Evolutionary conservation across 2,329 filamentous ascomycete genomes (phyloP).

Genomic region (Didymella pinodella): DNA sequence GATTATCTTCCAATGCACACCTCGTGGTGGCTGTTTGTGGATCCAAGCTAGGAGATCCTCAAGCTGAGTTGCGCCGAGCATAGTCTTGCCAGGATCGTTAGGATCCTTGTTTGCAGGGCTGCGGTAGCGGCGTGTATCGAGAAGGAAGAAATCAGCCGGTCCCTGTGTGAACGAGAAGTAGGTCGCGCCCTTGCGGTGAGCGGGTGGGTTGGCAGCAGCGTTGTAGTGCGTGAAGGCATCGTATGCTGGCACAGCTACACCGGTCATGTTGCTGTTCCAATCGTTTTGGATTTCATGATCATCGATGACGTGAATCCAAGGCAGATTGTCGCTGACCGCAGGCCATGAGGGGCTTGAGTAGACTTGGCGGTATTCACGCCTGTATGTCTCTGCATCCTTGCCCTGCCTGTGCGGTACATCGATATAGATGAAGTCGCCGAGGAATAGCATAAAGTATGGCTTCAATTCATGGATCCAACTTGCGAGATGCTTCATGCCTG

Average conservation of each 20-base stretch:
- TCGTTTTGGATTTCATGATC: constrained; percentile 98
- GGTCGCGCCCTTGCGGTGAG: constrained; percentile 69
- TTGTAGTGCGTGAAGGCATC: constrained; percentile 92
- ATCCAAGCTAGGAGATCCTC: constrained; percentile 82
- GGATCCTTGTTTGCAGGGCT: constrained; percentile 70
- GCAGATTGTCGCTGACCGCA: constrained; percentile 76
- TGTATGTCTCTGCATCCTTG: constrained; percentile 75
- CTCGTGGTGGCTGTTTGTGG: constrained; percentile 71
- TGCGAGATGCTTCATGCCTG: constrained; percentile 79
- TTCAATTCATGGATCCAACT: constrained; percentile 74
- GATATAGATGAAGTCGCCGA: constrained; percentile 89
- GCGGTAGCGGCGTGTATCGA: constrained; percentile 89
- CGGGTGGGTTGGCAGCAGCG: constrained; percentile 80
- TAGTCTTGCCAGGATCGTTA: constrained; percentile 75
- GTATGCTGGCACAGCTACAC: constrained; percentile 78
- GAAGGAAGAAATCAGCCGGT: constrained; percentile 91
- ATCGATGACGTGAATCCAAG: constrained; percentile 96
- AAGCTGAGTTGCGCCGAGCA: constrained; percentile 83
- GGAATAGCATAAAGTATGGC: constrained; percentile 75
- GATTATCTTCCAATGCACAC: constrained; percentile 92
- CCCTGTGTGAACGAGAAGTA: constrained; percentile 92
- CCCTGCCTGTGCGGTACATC: constrained; percentile 87
- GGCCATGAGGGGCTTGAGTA: constrained; percentile 95
- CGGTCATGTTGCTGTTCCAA: constrained; percentile 83
- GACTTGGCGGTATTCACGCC: constrained; percentile 92